A percentile compares a stretch with the other conserved stretches of the same genome.
These are phyloP conservation scores for Tolypocladium amazonense DNA, from an alignment of 2,329 filamentous ascomycete genomes.

Conservation along the genomic window DNA sequence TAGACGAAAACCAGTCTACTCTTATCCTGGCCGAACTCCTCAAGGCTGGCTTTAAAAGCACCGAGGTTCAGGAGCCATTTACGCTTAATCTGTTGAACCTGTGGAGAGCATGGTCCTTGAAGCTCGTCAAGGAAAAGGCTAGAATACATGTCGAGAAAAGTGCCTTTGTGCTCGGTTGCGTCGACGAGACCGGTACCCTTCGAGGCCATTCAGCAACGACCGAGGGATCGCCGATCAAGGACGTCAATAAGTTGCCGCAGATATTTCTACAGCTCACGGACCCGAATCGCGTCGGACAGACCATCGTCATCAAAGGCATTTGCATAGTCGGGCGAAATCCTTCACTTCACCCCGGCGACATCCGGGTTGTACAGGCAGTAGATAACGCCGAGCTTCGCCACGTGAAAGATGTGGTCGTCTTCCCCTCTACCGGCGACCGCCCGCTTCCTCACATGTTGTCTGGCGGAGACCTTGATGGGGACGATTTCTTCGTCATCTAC, in stretches of 20 bases:
- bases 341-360: constrained; percentile 84
- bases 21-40: constrained; percentile 67
- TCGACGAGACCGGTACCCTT: constrained; percentile 73
- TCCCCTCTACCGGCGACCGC: constrained; percentile 72
- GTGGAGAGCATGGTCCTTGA: constrained; percentile 85
- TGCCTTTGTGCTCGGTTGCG: constrained; percentile 77
- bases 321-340: constrained; percentile 88
- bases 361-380: constrained; percentile 78
- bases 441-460: constrained; percentile 92
- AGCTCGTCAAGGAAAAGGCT: constrained; percentile 85
- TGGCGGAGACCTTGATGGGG: constrained; percentile 88
- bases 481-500: constrained; percentile 94
- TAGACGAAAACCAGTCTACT: constrained; percentile 80
- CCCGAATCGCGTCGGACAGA: constrained; percentile 38
- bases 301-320: constrained; percentile 59
- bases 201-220: constrained; percentile 54
- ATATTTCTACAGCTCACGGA: constrained; percentile 79
- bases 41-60: constrained; percentile 64
- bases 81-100: constrained; percentile 66
- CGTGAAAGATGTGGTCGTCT: constrained; percentile 75
- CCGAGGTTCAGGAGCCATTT: constrained; percentile 60
- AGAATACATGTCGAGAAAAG: constrained; percentile 72
- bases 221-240: constrained; percentile 28
- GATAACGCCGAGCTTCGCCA: constrained; percentile 63
- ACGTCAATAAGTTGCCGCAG: constrained; percentile 55